phyloP scores from a whole-genome alignment of 2,329 filamentous ascomycete species.

The Exophiala dermatitidis region DNA sequence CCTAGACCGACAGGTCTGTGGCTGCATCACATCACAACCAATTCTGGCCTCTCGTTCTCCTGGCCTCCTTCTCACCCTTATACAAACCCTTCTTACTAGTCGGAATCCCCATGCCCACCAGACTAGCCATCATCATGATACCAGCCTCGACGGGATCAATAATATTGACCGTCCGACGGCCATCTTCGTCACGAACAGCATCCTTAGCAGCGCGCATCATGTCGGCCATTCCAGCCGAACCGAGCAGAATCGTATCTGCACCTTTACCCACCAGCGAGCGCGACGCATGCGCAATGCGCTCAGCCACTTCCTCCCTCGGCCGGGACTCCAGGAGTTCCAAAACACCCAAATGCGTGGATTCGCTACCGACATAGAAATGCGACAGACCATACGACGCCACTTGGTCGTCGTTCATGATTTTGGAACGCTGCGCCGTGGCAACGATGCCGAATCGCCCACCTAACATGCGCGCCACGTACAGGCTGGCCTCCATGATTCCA shows the following conservation, averaged over 20 bases:
- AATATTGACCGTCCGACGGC: slow-evolving; percentile 38
- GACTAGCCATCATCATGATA: slow-evolving; percentile 29
- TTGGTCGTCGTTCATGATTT: slow-evolving; percentile 37
- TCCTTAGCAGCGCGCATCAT: slow-evolving; percentile 42
- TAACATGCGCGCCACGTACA: slow-evolving; percentile 46
- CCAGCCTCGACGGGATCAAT: slow-evolving; percentile 46
- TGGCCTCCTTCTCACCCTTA: slow-evolving; percentile 27
- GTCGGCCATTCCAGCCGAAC: slow-evolving; percentile 46
- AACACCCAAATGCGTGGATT: slow-evolving; percentile 39
- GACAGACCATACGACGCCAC: slow-evolving; percentile 39
- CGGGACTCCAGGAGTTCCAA: slow-evolving; percentile 39
- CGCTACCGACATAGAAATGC: slow-evolving; percentile 39
- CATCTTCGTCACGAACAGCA: slow-evolving; percentile 37
- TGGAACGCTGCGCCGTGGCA: slow-evolving; percentile 36
- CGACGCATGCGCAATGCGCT: slow-evolving; percentile 36
- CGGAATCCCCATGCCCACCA: slow-evolving; percentile 28
- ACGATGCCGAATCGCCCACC: slow-evolving; percentile 43
- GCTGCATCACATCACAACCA: slow-evolving; percentile 27
- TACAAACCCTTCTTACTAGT: slow-evolving; percentile 32
- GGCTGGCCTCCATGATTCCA: slow-evolving; percentile 47
- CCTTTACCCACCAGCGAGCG: slow-evolving; percentile 36
- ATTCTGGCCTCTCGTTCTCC: slow-evolving; percentile 28
- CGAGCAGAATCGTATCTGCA: slow-evolving; percentile 40
- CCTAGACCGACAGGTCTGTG: too few species aligned
- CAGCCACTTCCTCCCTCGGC: slow-evolving; percentile 34